These are phyloP conservation scores for Trichoderma aggressivum DNA, from an alignment of 2,329 filamentous ascomycete species.

Conservation along the genomic window DNA sequence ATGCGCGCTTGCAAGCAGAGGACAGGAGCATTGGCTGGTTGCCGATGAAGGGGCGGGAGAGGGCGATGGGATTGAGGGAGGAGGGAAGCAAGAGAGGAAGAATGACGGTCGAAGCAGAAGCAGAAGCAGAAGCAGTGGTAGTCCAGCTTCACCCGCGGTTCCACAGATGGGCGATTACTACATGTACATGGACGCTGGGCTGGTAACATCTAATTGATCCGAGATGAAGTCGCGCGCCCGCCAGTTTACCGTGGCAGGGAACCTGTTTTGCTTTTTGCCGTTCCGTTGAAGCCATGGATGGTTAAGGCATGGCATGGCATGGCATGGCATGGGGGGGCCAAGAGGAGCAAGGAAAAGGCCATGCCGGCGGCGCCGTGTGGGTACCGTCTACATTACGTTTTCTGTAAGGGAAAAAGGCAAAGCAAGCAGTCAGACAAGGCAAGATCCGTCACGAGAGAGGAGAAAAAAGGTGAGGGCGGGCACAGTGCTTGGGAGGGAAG, in stretches of 20 bases:
- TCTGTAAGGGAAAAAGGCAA: not conserved
- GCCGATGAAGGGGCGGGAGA: not conserved
- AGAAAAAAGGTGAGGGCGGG: not conserved
- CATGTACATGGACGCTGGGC: not conserved
- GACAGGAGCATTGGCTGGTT: not conserved
- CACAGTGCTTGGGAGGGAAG: conserved; percentile 15
- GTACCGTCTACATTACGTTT: not conserved
- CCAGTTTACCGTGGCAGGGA: conserved; percentile 25
- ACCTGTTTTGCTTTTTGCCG: conserved; percentile 22
- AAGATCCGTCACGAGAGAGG: conserved; percentile 2
- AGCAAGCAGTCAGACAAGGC: not conserved
- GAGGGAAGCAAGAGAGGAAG: not conserved
- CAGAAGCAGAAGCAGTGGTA: not conserved
- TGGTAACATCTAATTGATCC: conserved; percentile 12
- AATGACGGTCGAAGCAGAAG: not conserved
- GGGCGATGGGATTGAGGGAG: not conserved
- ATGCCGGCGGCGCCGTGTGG: conserved; percentile 19
- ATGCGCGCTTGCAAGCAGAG: not conserved
- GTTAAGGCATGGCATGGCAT: not conserved
- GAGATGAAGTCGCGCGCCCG: conserved; percentile 25
- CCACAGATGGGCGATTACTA: conserved; percentile 16
- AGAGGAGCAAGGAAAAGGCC: conserved; percentile 13
- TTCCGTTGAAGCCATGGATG: conserved; percentile 10
- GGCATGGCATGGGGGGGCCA: no score
- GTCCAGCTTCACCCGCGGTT: conserved; percentile 13